Base-by-base conservation (phyloP, 2,329 filamentous ascomycete genomes). In the Pseudovirgaria hyperparasitica region DNA sequence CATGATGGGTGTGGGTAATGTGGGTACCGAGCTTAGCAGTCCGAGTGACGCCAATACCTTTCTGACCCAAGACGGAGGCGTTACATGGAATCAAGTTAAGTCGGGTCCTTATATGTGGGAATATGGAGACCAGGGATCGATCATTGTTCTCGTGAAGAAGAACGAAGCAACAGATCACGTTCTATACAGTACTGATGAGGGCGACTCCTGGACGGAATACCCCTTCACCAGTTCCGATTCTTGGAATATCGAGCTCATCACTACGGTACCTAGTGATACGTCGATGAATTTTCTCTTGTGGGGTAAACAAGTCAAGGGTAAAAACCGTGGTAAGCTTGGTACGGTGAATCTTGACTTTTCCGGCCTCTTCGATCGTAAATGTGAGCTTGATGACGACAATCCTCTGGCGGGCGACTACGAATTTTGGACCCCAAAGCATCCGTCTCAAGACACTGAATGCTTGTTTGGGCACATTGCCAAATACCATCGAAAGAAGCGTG, bases 51-150 rank as follows among this genome's bases (percentile, higher is more conserved):
- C 78, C 9, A 78, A 90, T 47, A 96, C 87, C 0, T 98, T 87
- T 57, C 78, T 96, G 63, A 92, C 84, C 8, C 67, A 68, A 1
- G 86, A 98, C 50, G 90, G 79, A n/a, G 92, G 92, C 29, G 67
- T 96, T 27, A 81, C 63, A 20, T 98, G 90, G 90, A 75, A 67
- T 37, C 72, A 76, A 32, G 74, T 87, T 34, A 87, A 81, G 57
- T 86, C 92, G 55, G 92, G 90, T 5, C 70, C 68, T 19, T 93
- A 85, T 64, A 78, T 80, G 45, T 98, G 85, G 84, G 82, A 92
- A 45, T 93, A 84, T 49, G 92, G 90, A 32, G 92, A 98, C 43
- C 84, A 93, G 51, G 90, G 90, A 16, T 90, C 84, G 5, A 78
- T 96, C 42, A 73, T 96, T 35, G 82, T 92, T 22, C 76, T 98